Evolutionary conservation across 305 asterid genomes (phyloP).

Genomic region (Fraxinus greggii): DNA sequence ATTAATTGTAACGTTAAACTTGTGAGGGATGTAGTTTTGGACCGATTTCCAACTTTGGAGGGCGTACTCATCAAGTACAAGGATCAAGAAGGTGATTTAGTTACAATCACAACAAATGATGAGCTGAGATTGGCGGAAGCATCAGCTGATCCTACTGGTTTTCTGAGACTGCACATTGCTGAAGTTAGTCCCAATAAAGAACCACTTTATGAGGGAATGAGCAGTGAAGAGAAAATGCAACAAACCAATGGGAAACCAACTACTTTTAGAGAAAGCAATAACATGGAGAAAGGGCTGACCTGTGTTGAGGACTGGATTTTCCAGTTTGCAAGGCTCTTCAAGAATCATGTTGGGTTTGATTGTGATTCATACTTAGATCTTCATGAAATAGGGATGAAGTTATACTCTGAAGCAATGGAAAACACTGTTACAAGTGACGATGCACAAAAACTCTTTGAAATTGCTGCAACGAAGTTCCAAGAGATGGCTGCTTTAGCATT

Average conservation of each 20-base stretch:
- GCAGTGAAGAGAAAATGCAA: conserved; percentile 38
- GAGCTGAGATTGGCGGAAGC: conserved; percentile 88
- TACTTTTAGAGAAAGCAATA: conserved; percentile 31
- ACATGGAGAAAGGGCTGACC: conserved; percentile 37
- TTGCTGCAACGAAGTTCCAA: conserved; percentile 76
- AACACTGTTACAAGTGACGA: conserved; percentile 78
- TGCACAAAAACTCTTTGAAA: conserved; percentile 70
- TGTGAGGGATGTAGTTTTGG: conserved; percentile 68
- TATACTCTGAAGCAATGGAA: conserved; percentile 88
- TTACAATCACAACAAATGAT: conserved; percentile 78
- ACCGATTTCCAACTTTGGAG: conserved; percentile 68
- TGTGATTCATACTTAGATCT: conserved; percentile 82
- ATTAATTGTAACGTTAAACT: conserved; percentile 56
- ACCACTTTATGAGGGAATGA: conserved; percentile 65
- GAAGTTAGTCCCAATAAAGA: conserved; percentile 84
- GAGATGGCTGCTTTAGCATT: conserved; percentile 90
- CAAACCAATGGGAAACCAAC: conserved; percentile 39
- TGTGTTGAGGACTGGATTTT: conserved; percentile 77
- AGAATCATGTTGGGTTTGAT: conserved; percentile 84
- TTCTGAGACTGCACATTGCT: conserved; percentile 64
- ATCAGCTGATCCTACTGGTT: conserved; percentile 64
- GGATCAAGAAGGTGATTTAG: conserved; percentile 91
- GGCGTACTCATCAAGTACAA: conserved; percentile 84
- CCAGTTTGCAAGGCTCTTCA: conserved; percentile 78
- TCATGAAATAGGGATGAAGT: conserved; percentile 80